Evolutionary conservation across 352 stramenopile genomes (phyloP), one percentile per base, ranked within the genome.

Genomic region (Pythium scleroteichum): DNA sequence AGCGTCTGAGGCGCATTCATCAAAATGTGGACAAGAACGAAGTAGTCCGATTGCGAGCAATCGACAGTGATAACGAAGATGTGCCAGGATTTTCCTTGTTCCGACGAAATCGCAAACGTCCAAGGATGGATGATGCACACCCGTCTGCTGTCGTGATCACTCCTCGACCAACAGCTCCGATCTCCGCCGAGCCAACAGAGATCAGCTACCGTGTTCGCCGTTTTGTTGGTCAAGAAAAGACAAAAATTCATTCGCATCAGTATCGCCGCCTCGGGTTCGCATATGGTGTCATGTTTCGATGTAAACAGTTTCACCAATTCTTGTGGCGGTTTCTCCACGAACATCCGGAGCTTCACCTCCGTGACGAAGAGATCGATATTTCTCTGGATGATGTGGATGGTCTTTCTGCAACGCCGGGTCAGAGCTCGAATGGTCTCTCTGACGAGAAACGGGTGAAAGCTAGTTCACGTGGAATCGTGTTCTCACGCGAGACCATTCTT

Each of bases 231-330:
- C 76, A 88, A 42, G 62, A 76, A 23, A 81, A 84, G 54, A 80
- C 71, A 2, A 71, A 73, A 19, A 53, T 78, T 6, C 82, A 92
- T 53, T 79, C 66, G 3, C 71, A 84, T 10, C 84, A 93, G 69
- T 93, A 87, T 54, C 72, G 76, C 35, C 87, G 84, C 26, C 76
- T 93, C 14, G 84, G 84, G 0, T 91, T 93, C 58, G 84, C 81
- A 8, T 91, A 91, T 33, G 84, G 84, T 8, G 81, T 91, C 24
- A 93, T 93, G 81, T 93, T 82, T 66, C 82, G 84, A 45, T 91
- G 84, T 59, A 91, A 90, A 75, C 62, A 75, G 49, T 74, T 93
- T n/a, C 84, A 93, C 66, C 64, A 68, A 41, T 91, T 87, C 61
- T 60, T 93, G 23, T 93, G 81, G 81, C 71, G 44, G 23, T 85